Evolutionary conservation across 2,329 filamentous ascomycete species (phyloP), one percentile per base, ranked within the genome.

Genomic region (Pseudophaeomoniella oleicola): DNA sequence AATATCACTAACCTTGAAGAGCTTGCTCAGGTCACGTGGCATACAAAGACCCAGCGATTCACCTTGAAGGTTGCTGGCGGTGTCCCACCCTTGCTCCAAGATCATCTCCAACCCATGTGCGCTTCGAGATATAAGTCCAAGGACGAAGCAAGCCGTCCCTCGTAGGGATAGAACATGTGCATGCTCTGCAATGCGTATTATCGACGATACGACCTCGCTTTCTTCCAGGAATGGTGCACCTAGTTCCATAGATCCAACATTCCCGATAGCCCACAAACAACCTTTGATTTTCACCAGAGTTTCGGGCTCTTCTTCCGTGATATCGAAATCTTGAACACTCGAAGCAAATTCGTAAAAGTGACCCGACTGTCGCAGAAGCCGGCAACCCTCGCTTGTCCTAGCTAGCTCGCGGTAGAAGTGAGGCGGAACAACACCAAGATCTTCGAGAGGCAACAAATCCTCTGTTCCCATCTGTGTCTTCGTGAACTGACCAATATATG

Each of bases 401-500:
- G 90, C 93, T 36, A 98, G 69, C 55, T 98, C 90, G 39, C 88
- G 76, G 53, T 98, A 98, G 57, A 98, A 98, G 57, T 98, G 90
- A 6, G 90, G 88, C n/a, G 90, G 90, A 1, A 96, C 84, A 55
- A 60, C 59, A 40, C 59, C 66, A 53, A 57, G 71, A 39, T 69
- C 65, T 34, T 67, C 47, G 70, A 75, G 42, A 66, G 75, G 54
- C 66, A 80, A 45, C 66, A 66, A 50, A 64, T 76, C 47, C 66
- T 70, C 46, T 63, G 71, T 53, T 65, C 66, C 50, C 42, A 43
- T 45, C 44, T 53, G 58, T 47, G 55, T 67, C 46, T 45, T 69
- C 49, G 49, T 64, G 41, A 64, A 62, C 30, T 62, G 57, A 37
- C 68, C 71, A 58, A 50, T 67, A 46, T 94, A 87, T 1, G 87